Base-by-base conservation (phyloP, 768 basidiomycete species). In the Termitomyces titanicus region DNA sequence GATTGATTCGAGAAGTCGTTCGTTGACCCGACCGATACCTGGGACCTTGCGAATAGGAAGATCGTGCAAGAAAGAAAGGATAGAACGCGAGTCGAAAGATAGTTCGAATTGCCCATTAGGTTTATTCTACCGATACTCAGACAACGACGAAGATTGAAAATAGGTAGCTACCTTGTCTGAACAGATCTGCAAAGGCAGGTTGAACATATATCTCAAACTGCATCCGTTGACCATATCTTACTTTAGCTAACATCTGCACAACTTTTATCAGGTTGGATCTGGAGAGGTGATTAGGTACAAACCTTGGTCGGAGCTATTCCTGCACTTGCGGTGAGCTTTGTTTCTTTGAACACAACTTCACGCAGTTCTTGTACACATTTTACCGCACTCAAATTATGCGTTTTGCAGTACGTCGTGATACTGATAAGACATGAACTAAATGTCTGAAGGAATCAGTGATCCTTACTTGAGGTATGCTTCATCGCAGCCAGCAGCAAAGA, bases 231-330 rank as follows among this genome's bases (percentile, higher is more conserved):
- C 29, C 53, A 42, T 45, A 29, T 59, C 74, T 62, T 51, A 92
- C 90, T 79, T 98, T 98, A 38, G 94, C 93, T 17, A 98, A 78
- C 88, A 94, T 94, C 85, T 92, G 24, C 12, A 24, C 44, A 37
- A 3, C 2, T n/a, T 38, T 29, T 18, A 60, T 59, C 15, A 57
- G 53, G 46, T 25, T 17, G 22, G 31, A 24, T 22, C 33, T 9
- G 38, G 57, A 49, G 59, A 61, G 13, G 61, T 13, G 49, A 61
- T 31, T 47, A 34, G 17, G 15, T 22, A 49, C 81, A 51, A 64
- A 94, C 94, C 79, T 89, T 90, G 71, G 95, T 98, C 1, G 96
- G 91, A 0, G 96, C 94, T 54, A 98, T 94, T 3, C 97, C 97
- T 29, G 94, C 95, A 61, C 92, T 94, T 50, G 91, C 93, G 2